A percentile compares a stretch with the other conserved stretches of the same genome.
Conservation (phyloP, 2,329 filamentous ascomycete species). For the Pseudogymnoascus sp. region DNA sequence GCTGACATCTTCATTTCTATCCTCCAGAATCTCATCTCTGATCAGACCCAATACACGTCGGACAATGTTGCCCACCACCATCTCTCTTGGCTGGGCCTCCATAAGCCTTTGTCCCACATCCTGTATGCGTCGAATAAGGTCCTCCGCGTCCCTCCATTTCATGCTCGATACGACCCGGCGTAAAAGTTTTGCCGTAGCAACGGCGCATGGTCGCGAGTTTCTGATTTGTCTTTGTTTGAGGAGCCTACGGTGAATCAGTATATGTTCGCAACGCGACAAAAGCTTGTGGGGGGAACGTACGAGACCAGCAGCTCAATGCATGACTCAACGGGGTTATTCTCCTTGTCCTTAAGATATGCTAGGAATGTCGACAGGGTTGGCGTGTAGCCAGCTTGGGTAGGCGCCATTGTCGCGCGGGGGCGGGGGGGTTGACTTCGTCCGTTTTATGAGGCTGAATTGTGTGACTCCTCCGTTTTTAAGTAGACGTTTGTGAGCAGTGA, state of each 20-base stretch:
- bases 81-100: constrained; percentile 78
- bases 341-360: constrained; percentile 63
- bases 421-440: neutral
- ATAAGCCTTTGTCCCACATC: constrained; percentile 70
- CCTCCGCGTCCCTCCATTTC: constrained; percentile 67
- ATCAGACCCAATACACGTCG: constrained; percentile 84
- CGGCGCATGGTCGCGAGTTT: constrained; percentile 79
- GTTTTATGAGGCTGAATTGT: constrained; percentile 2
- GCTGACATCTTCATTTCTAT: constrained; percentile 51
- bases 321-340: constrained; percentile 58
- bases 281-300: constrained; percentile 38
- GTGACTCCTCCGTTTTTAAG: neutral
- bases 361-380: constrained; percentile 72
- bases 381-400: constrained; percentile 42
- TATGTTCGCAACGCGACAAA: constrained; percentile 13
- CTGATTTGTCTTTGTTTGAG: constrained; percentile 86
- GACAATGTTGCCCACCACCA: constrained; percentile 91
- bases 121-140: constrained; percentile 72
- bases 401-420: constrained; percentile 40
- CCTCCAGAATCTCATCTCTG: constrained; percentile 80
- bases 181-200: constrained; percentile 83
- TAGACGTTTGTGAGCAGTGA: neutral
- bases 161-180: constrained; percentile 77
- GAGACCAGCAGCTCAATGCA: constrained; percentile 78
- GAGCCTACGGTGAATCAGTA: constrained; percentile 39